Base-by-base conservation (phyloP, 192 early-diverging fungal species). In the Backusella mclennaniae region DNA sequence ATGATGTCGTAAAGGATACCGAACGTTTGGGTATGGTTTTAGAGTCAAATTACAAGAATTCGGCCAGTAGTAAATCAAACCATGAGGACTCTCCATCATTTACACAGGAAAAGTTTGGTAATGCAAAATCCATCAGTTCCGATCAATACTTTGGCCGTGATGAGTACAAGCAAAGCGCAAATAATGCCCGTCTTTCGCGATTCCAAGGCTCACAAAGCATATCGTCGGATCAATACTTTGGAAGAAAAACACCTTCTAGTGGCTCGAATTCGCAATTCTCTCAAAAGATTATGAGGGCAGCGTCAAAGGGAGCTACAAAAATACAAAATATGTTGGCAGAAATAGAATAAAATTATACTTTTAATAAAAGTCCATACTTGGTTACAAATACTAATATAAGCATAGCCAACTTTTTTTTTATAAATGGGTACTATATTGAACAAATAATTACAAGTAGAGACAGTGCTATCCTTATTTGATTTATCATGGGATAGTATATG, bases 141-240 rank as follows among this genome's bases (percentile, higher is more conserved):
- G 95, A 97, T 79, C 93, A 96, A 86, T 97, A 92, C 84, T 97
- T 97, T 90, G 93, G 90, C 4, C 91, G 95, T 23, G 87, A 89
- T 41, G 77, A 85, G 9, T 91, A 92, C 69, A 91, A 93, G 77
- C 87, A 93, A 49, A 73, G 79, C 17, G 84, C 76, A 36, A 29
- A 63, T 14, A 63, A 14, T 29, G 86, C 86, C 19, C 91, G 92
- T 3, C 73, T 91, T 19, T 80, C 86, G 35, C 79, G 89, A 75
- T 96, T 96, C 83, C 87, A 89, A 56, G 87, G 86, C 67, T 92
- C 93, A 11, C 90, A 88, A n/a, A 88, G 90, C 31, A 96, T 95
- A 68, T 91, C 93, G 6, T 92, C 92, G 53, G 93, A 90, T 75
- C 92, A 95, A 77, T 96, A 95, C 76, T 96, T 95, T 87, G 88